These are phyloP conservation scores for Calocybe gangraenosa DNA, from an alignment of 768 basidiomycete species.

Conservation along the genomic window DNA sequence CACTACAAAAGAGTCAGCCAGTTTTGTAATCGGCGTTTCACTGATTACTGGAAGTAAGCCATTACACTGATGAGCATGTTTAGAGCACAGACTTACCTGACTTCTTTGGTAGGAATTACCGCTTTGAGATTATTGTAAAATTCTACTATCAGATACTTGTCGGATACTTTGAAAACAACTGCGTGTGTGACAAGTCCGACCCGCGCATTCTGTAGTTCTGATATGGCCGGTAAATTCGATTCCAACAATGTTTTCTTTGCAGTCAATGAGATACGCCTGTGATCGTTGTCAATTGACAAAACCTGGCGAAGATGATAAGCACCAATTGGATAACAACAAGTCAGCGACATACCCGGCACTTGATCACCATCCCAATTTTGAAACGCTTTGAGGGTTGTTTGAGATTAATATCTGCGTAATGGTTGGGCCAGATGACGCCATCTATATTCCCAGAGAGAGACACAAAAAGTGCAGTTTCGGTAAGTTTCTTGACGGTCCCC, in stretches of 20 bases:
- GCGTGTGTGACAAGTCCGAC: conserved; percentile 74
- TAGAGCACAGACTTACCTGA: conserved; percentile 50
- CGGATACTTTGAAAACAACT: conserved; percentile 77
- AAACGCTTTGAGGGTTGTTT: conserved; percentile 93
- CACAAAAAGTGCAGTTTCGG: conserved; percentile 78
- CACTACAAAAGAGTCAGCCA: conserved; percentile 61
- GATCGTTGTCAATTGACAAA: conserved; percentile 74
- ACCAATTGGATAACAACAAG: background rate
- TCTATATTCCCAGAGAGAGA: conserved; percentile 85
- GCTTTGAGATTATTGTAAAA: conserved; percentile 90
- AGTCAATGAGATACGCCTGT: conserved; percentile 80
- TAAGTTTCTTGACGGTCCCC: conserved; percentile 83
- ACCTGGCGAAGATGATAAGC: conserved; percentile 42
- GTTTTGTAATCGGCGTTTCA: conserved; percentile 55
- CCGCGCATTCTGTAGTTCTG: conserved; percentile 61
- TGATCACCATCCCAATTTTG: conserved; percentile 76
- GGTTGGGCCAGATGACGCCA: conserved; percentile 90
- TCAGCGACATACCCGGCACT: conserved; percentile 59
- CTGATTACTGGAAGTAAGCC: conserved; percentile 31
- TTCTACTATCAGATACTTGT: conserved; percentile 80
- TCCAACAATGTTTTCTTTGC: conserved; percentile 89
- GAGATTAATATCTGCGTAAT: conserved; percentile 92
- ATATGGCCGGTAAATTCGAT: conserved; percentile 68
- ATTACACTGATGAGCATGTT: background rate
- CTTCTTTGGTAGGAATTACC: conserved; percentile 74